Percentiles rank a stretch among this genome's conserved stretches.
Conservation (phyloP, 768 basidiomycete genomes). For the Amanita fuliginea region DNA sequence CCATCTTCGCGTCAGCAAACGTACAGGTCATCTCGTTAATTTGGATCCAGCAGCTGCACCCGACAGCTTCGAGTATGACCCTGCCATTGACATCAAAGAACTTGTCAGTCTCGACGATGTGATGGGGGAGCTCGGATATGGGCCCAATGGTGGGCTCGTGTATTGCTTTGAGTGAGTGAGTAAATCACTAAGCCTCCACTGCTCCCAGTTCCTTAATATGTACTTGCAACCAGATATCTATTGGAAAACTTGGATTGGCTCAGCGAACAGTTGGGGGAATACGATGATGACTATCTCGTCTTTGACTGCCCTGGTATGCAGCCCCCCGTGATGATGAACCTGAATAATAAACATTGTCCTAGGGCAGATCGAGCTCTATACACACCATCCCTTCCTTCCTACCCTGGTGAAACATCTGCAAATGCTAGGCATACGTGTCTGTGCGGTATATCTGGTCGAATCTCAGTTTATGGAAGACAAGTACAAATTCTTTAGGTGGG, state of each 20-base stretch:
- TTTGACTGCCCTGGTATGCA: slow-evolving; percentile 74
- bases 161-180: slow-evolving; percentile 99
- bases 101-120: slow-evolving; percentile 90
- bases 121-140: slow-evolving; percentile 90
- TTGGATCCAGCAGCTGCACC: slow-evolving; percentile 89
- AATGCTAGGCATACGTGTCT: slow-evolving; percentile 75
- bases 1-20: slow-evolving; percentile 72
- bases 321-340: background rate
- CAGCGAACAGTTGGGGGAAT: slow-evolving; percentile 90
- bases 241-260: slow-evolving; percentile 98
- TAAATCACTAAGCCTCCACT: slow-evolving; percentile 12
- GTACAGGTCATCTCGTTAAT: slow-evolving; percentile 89
- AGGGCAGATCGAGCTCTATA: slow-evolving; percentile 99
- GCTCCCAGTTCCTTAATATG: background rate
- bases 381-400: slow-evolving; percentile 95
- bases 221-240: slow-evolving; percentile 61
- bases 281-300: slow-evolving; percentile 91
- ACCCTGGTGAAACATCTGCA: slow-evolving; percentile 69
- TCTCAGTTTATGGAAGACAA: slow-evolving; percentile 99
- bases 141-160: slow-evolving; percentile 93
- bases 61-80: slow-evolving; percentile 85
- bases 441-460: slow-evolving; percentile 88
- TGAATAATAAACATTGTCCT: background rate
- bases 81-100: slow-evolving; percentile 88
- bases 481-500: slow-evolving; percentile 91